Evolutionary conservation across 345 rosid genomes (phyloP).

Genomic region (Hibiscus tridactylites): DNA sequence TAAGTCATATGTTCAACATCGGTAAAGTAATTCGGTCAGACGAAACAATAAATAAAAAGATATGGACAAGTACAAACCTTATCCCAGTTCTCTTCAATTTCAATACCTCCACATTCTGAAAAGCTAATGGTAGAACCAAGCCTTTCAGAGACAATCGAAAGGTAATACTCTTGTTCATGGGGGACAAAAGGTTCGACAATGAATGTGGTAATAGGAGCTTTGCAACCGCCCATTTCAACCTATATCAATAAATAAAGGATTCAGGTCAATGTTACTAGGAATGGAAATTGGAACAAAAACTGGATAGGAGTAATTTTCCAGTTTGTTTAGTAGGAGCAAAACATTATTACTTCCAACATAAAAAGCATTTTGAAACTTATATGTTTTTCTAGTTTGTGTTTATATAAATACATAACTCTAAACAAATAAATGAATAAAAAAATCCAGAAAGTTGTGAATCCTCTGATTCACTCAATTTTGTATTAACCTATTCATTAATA

Average conservation of each 20-base stretch:
- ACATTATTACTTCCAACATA: too few species aligned
- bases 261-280: neutral
- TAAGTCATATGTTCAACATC: neutral
- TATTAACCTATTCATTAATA: too few species aligned
- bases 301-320: too few species aligned
- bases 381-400: too few species aligned
- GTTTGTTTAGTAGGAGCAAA: too few species aligned
- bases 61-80: slow-evolving; percentile 35
- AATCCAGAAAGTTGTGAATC: too few species aligned
- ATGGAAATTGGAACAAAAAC: too few species aligned
- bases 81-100: slow-evolving; percentile 98
- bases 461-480: too few species aligned
- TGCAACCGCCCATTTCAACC: slow-evolving; percentile 96
- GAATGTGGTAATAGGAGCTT: slow-evolving; percentile 85
- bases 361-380: too few species aligned
- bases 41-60: neutral
- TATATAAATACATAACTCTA: too few species aligned
- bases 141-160: slow-evolving; percentile 86
- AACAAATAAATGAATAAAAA: too few species aligned
- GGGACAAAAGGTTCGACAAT: slow-evolving; percentile 97
- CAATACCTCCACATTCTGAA: slow-evolving; percentile 97
- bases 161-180: slow-evolving; percentile 80
- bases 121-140: slow-evolving; percentile 82
- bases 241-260: slow-evolving; percentile 11
- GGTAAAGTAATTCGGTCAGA: neutral